Base-by-base conservation (phyloP, 2,329 filamentous ascomycete species). In the Colletotrichum eleusines region DNA sequence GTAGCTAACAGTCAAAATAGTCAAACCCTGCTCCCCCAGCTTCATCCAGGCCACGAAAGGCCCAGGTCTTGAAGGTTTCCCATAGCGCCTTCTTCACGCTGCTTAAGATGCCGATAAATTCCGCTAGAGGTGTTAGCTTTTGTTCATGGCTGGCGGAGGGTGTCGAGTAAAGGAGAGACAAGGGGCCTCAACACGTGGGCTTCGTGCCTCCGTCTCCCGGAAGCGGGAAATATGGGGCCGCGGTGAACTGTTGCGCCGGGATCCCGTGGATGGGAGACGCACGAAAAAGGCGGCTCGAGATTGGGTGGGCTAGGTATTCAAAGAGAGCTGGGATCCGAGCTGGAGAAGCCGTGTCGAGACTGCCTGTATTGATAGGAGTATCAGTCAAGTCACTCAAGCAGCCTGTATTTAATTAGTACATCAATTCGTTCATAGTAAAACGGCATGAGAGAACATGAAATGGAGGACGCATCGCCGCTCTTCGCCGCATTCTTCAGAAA, bases 21-120 rank as follows among this genome's bases (percentile, higher is more conserved):
- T 77, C 8, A 87, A 89, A 80, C 87, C 87, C 20, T 89, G 87
- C 79, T 84, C 83, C 74, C 87, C 87, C 33, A 87, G 81, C 62
- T 86, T 89, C 66, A 78, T 88, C 12, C 81, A 83, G 63, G 85
- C 86, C 44, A 35, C 33, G 4, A 23, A 59, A 42, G 46, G 33
- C 5, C 5, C 2, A 50, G 12, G 8, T 35, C 7, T 16, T 51
- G 31, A 53, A 28, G n/a, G 35, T 5, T n/a, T 23, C 38, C 18
- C 42, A 14, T 48, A 7, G 1, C 3, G 38, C 31, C 35, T 50
- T 26, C 8, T 38, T 40, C 11, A 64, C 40, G 65, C 26, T 65
- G 54, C 42, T 60, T 11, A 55, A 16, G 8, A 26, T 48, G 38
- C 5, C 48, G 23, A 44, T 44, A n/a, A 23, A 31, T 18, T 50